These are phyloP conservation scores for Phytophthora sojae DNA, from an alignment of 352 stramenopile genomes.

Conservation along the genomic window DNA sequence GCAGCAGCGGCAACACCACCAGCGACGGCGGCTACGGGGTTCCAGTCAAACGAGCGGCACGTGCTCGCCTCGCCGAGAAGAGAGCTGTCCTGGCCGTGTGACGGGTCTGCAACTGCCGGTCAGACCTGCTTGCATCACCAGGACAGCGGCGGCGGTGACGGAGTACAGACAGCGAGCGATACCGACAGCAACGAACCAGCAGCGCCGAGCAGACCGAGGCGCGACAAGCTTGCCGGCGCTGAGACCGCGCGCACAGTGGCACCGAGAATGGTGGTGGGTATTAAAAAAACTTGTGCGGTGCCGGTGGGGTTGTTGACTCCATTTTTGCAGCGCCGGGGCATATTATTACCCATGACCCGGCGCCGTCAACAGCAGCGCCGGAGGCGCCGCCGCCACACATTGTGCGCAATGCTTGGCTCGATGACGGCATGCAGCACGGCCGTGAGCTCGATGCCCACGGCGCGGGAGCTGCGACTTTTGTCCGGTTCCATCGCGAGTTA, in stretches of 20 bases:
- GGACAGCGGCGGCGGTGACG: neutral
- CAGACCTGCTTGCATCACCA: neutral
- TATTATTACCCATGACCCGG: constrained; percentile 23
- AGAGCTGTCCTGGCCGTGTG: constrained; percentile 10
- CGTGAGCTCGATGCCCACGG: no score
- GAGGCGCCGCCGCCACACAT: constrained; percentile 5
- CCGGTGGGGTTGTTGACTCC: constrained; percentile 25
- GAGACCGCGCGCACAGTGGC: constrained; percentile 17
- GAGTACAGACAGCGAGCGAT: no score
- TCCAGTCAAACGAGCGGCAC: constrained; percentile 19
- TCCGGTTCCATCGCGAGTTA: neutral
- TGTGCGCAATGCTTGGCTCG: neutral
- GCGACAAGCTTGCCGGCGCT: constrained; percentile 18
- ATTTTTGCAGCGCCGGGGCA: constrained; percentile 8
- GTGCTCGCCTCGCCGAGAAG: constrained; percentile 5
- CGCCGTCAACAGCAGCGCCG: constrained; percentile 17
- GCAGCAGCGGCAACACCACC: no score
- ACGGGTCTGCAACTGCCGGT: constrained; percentile 7
- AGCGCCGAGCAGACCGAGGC: neutral
- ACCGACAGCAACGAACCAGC: no score
- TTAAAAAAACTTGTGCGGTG: constrained; percentile 24
- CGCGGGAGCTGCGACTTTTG: neutral
- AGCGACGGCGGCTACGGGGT: neutral
- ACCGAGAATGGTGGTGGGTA: constrained; percentile 8
- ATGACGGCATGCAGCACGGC: constrained; percentile 4